Evolutionary conservation across 1,284 basidiomycete genomes (phyloP).

Genomic region (Moniliophthora roreri): DNA sequence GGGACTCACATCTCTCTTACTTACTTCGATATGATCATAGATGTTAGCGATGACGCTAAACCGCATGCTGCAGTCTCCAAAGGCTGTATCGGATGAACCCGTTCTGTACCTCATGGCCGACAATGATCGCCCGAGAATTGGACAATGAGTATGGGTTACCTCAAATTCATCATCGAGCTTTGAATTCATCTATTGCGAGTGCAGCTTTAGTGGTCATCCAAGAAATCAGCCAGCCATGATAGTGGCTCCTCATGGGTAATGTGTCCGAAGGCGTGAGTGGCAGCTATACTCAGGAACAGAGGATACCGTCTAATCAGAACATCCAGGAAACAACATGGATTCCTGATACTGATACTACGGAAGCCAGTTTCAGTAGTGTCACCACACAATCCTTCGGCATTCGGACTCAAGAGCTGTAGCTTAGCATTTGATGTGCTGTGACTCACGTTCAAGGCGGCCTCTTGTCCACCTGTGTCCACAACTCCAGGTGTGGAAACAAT

Average conservation of each 20-base stretch:
- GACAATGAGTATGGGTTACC: background rate
- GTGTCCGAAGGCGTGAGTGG: background rate
- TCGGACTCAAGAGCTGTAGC: no score
- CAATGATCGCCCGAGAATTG: slow-evolving; percentile 1
- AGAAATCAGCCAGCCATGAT: background rate
- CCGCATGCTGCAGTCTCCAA: background rate
- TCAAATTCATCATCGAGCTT: no score
- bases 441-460: no score
- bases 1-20: no score
- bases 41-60: background rate
- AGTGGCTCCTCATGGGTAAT: background rate
- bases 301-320: background rate
- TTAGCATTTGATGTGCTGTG: no score
- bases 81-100: background rate
- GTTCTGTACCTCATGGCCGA: background rate
- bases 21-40: background rate
- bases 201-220: background rate
- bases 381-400: background rate
- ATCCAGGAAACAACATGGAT: background rate
- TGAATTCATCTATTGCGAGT: background rate
- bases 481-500: no score
- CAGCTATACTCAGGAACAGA: no score
- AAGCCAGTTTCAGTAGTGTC: background rate
- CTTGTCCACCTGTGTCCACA: no score
- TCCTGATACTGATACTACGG: background rate